A percentile compares a stretch with the other conserved stretches of the same genome.
Conservation (phyloP, 345 rosid species). For the Boechera divaricarpa region DNA sequence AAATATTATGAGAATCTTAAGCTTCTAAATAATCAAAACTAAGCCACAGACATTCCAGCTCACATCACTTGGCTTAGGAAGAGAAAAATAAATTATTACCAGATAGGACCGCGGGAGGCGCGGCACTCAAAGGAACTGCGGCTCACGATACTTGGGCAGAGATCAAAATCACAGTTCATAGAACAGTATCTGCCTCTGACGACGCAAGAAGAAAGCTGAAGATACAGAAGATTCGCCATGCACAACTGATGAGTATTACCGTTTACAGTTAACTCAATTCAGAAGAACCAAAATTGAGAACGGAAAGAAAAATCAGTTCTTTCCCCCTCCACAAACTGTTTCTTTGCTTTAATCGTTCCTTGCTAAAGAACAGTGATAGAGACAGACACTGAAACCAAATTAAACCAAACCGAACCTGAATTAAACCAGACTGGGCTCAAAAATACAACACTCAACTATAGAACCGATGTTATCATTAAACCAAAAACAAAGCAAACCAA, state of each 20-base stretch:
- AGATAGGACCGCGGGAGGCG: constrained; percentile 35
- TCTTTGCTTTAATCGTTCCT: not conserved
- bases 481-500: not conserved
- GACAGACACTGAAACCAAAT: not conserved
- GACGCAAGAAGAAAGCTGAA: constrained; percentile 30
- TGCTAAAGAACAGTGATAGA: not conserved
- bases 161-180: constrained; percentile 13
- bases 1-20: constrained; percentile 32
- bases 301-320: not conserved
- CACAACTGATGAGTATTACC: not conserved
- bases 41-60: constrained; percentile 4
- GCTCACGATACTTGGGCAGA: constrained; percentile 10
- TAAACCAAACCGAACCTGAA: not conserved
- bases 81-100: not conserved
- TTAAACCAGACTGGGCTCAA: too few species aligned
- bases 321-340: not conserved
- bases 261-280: not conserved
- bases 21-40: constrained; percentile 15
- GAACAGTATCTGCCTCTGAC: constrained; percentile 8
- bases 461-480: not conserved
- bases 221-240: constrained; percentile 42
- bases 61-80: constrained; percentile 2
- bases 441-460: not conserved
- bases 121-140: constrained; percentile 40
- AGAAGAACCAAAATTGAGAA: not conserved